These are phyloP conservation scores for Mycotypha africana DNA, from an alignment of 371 early-diverging fungal genomes.

Conservation along the genomic window DNA sequence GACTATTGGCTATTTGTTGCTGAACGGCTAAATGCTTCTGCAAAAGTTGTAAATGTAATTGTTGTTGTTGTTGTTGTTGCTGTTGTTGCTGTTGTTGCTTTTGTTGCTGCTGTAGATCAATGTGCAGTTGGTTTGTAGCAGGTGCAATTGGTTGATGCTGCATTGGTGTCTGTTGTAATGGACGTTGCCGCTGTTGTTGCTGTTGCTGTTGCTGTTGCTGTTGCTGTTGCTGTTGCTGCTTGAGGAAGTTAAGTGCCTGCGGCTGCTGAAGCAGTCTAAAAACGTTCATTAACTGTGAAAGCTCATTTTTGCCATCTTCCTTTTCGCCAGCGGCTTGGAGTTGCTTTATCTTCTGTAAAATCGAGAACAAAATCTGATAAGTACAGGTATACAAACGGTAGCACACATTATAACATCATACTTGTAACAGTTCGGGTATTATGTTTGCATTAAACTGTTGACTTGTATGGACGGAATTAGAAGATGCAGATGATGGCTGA, in stretches of 20 bases:
- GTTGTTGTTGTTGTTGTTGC: slow-evolving; percentile 22
- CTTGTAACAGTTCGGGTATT: too few relatives aligned
- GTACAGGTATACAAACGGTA: too few relatives aligned
- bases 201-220: slow-evolving; percentile 43
- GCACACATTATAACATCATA: too few relatives aligned
- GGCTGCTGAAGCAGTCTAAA: slow-evolving; percentile 49
- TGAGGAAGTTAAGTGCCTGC: slow-evolving; percentile 4
- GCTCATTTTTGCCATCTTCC: slow-evolving; percentile 66
- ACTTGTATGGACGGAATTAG: too few relatives aligned
- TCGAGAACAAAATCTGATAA: too few relatives aligned
- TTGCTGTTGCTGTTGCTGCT: slow-evolving; percentile 22
- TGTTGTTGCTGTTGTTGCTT: slow-evolving; percentile 10
- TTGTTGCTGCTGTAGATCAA: slow-evolving; percentile 20
- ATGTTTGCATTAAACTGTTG: too few relatives aligned
- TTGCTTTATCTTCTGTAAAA: slow-evolving; percentile 3
- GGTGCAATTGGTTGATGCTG: too few relatives aligned
- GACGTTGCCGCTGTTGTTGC: slow-evolving; percentile 25
- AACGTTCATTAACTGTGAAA: slow-evolving; percentile 60
- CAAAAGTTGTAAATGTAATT: slow-evolving; percentile 23
- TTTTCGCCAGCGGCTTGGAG: slow-evolving; percentile 60
- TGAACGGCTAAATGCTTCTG: slow-evolving; percentile 26
- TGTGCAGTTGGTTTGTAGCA: too few relatives aligned
- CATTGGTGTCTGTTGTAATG: slow-evolving; percentile 30
- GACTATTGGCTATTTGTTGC: slow-evolving; percentile 8
- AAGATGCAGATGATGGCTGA: too few relatives aligned